A percentile compares a stretch with the other conserved stretches of the same genome.
phyloP scores from a whole-genome alignment of 768 basidiomycete genomes.

The Boletus rubescentipes region DNA sequence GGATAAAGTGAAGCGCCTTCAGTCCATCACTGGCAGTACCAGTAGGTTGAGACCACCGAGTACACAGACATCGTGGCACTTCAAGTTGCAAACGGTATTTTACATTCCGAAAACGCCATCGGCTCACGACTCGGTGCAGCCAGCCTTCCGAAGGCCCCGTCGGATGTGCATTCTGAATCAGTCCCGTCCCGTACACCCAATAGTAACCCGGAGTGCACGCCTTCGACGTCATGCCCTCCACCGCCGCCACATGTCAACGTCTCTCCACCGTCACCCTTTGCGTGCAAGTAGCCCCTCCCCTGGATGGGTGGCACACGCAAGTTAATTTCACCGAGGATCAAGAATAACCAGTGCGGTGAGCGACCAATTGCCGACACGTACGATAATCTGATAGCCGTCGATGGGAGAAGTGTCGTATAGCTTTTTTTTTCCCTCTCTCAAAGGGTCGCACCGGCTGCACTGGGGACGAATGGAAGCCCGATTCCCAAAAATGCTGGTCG shows the following conservation, averaged over 20 bases:
- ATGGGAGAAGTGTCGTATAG: too few species aligned
- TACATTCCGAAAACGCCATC: too few species aligned
- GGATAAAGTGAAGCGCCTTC: too few species aligned
- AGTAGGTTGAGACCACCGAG: too few species aligned
- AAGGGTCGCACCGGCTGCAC: constrained; percentile 37
- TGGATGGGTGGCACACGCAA: constrained; percentile 57
- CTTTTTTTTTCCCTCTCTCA: too few species aligned
- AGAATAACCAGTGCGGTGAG: constrained; percentile 53
- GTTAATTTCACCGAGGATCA: constrained; percentile 58
- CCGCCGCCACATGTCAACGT: constrained; percentile 17
- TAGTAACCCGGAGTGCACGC: constrained; percentile 43
- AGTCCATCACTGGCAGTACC: too few species aligned
- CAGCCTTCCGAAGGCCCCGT: too few species aligned
- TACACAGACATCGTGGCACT: too few species aligned
- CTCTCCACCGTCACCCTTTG: constrained; percentile 33
- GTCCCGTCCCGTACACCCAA: constrained; percentile 46
- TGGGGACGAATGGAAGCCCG: constrained; percentile 33
- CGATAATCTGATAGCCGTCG: constrained; percentile 37
- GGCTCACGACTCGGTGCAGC: too few species aligned
- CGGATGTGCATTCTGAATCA: constrained; percentile 37
- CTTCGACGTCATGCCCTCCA: constrained; percentile 47
- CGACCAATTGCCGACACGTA: constrained; percentile 46
- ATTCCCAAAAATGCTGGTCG: constrained; percentile 47
- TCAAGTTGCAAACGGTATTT: too few species aligned
- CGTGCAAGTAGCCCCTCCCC: constrained; percentile 58